Evolutionary conservation across 805 yeast species (phyloP).

Genomic region (Saturnispora zaruensis): DNA sequence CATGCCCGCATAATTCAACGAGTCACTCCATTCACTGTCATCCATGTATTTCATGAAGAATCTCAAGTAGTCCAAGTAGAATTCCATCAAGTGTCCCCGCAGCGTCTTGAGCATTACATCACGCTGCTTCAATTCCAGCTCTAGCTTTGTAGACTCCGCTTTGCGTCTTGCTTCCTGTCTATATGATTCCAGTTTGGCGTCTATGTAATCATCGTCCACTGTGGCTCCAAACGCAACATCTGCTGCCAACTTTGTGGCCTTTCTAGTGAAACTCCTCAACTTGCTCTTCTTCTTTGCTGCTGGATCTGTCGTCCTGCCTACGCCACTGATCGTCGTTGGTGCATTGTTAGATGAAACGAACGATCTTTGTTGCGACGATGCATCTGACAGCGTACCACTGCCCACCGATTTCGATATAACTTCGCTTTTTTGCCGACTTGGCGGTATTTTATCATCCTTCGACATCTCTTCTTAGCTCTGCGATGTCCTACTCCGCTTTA

Average conservation of each 20-base stretch:
- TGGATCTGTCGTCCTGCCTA: not conserved
- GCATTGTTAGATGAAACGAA: not conserved
- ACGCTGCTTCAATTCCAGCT: slow-evolving; percentile 15
- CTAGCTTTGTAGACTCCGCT: slow-evolving; percentile 11
- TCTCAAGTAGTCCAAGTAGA: slow-evolving; percentile 24
- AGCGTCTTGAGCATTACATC: slow-evolving; percentile 13
- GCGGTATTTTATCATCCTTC: not conserved
- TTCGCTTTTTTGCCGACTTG: not conserved
- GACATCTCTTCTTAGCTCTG: not conserved
- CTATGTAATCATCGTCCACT: slow-evolving; percentile 1
- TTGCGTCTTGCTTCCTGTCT: not conserved
- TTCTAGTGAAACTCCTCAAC: slow-evolving; percentile 20
- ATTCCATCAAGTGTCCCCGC: slow-evolving; percentile 18
- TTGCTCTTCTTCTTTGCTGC: slow-evolving; percentile 4
- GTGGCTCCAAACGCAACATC: slow-evolving; percentile 28
- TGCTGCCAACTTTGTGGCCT: slow-evolving; percentile 25
- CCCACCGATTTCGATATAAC: not conserved
- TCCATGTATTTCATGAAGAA: slow-evolving; percentile 27
- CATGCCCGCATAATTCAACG: slow-evolving; percentile 25
- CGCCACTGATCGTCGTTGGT: not conserved
- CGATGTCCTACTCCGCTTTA: not conserved
- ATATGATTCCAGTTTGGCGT: slow-evolving; percentile 1
- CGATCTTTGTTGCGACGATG: not conserved
- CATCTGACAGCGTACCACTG: not conserved
- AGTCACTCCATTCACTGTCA: slow-evolving; percentile 27